These are phyloP conservation scores for Trichoderma sp. DNA, from an alignment of 2,329 filamentous ascomycete species.

Conservation along the genomic window DNA sequence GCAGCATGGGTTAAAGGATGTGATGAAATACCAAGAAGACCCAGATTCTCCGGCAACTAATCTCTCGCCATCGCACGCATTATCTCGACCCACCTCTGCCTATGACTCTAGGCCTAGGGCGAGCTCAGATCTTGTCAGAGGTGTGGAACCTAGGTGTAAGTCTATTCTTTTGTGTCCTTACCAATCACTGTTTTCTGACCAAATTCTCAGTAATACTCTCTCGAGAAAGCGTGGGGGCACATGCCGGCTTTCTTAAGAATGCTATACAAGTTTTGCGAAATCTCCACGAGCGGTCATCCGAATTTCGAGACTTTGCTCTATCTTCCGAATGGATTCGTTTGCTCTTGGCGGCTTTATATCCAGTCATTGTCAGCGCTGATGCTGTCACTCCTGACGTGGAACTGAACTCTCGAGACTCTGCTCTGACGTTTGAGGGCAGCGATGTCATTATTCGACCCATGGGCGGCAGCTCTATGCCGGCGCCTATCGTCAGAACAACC, in stretches of 20 bases:
- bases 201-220: constrained; percentile 28
- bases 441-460: constrained; percentile 81
- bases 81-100: constrained; percentile 10
- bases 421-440: constrained; percentile 79
- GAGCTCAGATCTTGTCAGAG: constrained; percentile 63
- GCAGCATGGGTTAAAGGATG: constrained; percentile 74
- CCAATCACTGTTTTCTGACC: constrained; percentile 12
- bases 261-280: constrained; percentile 77
- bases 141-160: constrained; percentile 55
- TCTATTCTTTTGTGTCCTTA: background rate
- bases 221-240: constrained; percentile 47
- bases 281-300: constrained; percentile 70
- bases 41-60: constrained; percentile 50
- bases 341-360: constrained; percentile 77
- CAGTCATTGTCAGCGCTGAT: constrained; percentile 83
- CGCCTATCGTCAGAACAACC: constrained; percentile 73
- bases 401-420: constrained; percentile 77
- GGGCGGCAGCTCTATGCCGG: constrained; percentile 53
- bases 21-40: constrained; percentile 61
- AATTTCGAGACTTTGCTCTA: constrained; percentile 80
- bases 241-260: constrained; percentile 67
- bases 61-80: constrained; percentile 8
- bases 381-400: constrained; percentile 80
- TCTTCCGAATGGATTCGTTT: constrained; percentile 79
- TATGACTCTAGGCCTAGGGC: constrained; percentile 41